Base-by-base conservation (phyloP, 805 yeast species). In the Torulaspora delbrueckii region DNA sequence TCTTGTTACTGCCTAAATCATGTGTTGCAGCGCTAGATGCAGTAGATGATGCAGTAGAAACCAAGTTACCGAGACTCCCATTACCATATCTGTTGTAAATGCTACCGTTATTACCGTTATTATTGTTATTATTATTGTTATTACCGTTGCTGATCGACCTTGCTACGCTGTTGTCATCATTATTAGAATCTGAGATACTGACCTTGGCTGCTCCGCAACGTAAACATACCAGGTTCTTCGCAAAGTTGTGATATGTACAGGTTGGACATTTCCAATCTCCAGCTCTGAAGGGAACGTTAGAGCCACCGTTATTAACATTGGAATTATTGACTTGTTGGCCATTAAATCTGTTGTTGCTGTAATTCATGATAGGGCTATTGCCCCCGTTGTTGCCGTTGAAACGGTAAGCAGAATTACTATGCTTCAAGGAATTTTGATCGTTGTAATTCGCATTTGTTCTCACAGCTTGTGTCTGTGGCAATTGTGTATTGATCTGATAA, bases 211-310 rank as follows among this genome's bases (percentile, higher is more conserved):
- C 84, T 3, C 96, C 95, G 68, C 97, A 89, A 62, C 91, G 82
- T 61, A 89, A 73, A 63, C 97, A 89, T 47, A 82, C 80, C 46
- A 86, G 72, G 64, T 89, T 89, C 60, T 89, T 89, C 3, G 96
- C 96, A 72, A 89, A 89, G 65, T 89, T 89, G 66, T 89, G 96
- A 65, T 90, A 90, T 27, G 81, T 75, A 64, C 96, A 90, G 22
- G 77, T 72, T 23, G 78, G 72, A 70, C 96, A 90, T 65, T 88
- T 89, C 96, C 96, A 90, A 67, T 89, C 97, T 42, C 96, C 96
- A 2, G 96, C 96, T 57, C 97, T 77, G 67, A 90, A 90, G 25
- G 96, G 96, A n/a, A 90, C 95, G 56, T 55, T 60, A 1, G 79
- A 71, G 4, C 73, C 75, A 43, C 67, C 68, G 35, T 70, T 58